phyloP scores from a whole-genome alignment of 768 basidiomycete species.

The Paxillus rubicundulus region DNA sequence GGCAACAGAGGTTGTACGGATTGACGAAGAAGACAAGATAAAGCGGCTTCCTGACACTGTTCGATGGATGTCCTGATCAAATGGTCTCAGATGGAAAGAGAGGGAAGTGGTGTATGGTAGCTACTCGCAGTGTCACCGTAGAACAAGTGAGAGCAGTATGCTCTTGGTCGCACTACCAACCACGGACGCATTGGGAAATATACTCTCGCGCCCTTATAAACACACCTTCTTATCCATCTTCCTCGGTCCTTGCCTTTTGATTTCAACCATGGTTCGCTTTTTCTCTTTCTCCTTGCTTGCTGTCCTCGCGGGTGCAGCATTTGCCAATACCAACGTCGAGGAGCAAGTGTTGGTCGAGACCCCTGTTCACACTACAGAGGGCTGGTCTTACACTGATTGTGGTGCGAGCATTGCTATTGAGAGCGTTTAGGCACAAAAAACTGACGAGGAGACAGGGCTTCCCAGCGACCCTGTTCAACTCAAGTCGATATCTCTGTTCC shows the following conservation, averaged over 20 bases:
- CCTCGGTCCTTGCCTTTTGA: conserved; percentile 9
- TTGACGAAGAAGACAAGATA: neutral
- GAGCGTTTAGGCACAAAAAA: neutral
- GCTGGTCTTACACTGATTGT: conserved; percentile 72
- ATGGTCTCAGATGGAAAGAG: no score
- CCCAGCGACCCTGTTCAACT: conserved; percentile 53
- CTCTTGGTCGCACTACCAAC: neutral
- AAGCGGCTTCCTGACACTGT: neutral
- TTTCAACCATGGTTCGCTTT: conserved; percentile 31
- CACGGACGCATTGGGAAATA: conserved; percentile 7
- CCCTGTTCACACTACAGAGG: conserved; percentile 35
- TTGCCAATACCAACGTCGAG: conserved; percentile 22
- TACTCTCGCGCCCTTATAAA: conserved; percentile 21
- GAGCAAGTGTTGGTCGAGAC: conserved; percentile 33
- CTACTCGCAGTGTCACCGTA: no score
- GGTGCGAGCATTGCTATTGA: conserved; percentile 48
- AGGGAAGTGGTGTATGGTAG: no score
- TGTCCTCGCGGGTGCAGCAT: conserved; percentile 21
- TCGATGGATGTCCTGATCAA: neutral
- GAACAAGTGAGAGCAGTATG: no score
- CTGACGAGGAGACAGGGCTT: conserved; percentile 38
- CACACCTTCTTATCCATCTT: neutral
- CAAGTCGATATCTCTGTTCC: conserved; percentile 67
- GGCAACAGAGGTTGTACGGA: neutral
- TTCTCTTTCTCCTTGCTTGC: conserved; percentile 27